These are phyloP conservation scores for Candida maltosa DNA, from an alignment of 805 yeast species.

Conservation along the genomic window DNA sequence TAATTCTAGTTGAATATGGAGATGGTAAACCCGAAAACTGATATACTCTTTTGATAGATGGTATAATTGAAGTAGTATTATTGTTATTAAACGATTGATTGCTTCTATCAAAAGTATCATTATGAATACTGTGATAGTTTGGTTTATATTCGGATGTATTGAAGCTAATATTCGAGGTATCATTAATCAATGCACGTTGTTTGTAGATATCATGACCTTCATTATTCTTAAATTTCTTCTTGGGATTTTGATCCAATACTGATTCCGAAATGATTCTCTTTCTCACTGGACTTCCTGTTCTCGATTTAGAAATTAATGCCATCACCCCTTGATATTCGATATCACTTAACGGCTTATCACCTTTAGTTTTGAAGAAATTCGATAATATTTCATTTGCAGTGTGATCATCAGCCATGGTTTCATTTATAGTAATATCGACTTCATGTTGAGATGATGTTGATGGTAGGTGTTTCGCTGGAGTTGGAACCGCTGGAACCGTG, in stretches of 20 bases:
- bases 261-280: conserved; percentile 1
- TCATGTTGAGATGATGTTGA: conserved; percentile 1
- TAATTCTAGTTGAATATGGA: conserved; percentile 39
- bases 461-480: conserved; percentile 1
- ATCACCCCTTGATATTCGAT: conserved; percentile 81
- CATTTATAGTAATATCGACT: not conserved
- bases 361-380: conserved; percentile 68
- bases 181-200: conserved; percentile 16
- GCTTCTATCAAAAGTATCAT: conserved; percentile 15
- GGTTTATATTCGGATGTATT: conserved; percentile 39
- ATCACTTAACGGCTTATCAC: conserved; percentile 69
- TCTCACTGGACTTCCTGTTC: conserved; percentile 3
- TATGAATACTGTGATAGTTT: conserved; percentile 27
- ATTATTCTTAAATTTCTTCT: conserved; percentile 1
- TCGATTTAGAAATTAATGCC: conserved; percentile 41
- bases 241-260: not conserved
- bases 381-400: conserved; percentile 57
- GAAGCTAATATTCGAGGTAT: conserved; percentile 8
- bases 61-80: conserved; percentile 13
- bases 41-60: conserved; percentile 40
- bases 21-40: conserved; percentile 45
- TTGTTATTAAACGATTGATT: conserved; percentile 9
- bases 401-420: not conserved
- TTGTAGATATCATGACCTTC: conserved; percentile 6
- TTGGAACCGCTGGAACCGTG: not conserved